Evolutionary conservation across 805 yeast species (phyloP).

Genomic region (Pichia deserticola): DNA sequence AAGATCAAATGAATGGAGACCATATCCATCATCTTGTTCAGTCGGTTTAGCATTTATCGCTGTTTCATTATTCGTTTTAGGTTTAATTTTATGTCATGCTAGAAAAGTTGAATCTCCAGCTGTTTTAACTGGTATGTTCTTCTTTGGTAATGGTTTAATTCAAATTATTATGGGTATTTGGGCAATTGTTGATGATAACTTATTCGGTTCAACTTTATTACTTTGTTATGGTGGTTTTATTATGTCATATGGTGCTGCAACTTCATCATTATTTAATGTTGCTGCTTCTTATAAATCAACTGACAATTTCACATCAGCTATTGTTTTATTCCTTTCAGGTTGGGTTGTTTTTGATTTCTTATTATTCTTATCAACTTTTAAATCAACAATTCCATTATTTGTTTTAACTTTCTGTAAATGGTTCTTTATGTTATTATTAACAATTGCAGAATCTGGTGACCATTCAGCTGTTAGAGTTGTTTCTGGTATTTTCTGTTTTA

Average conservation of each 20-base stretch:
- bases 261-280: constrained; percentile 38
- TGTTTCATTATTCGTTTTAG: constrained; percentile 35
- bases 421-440: constrained; percentile 35
- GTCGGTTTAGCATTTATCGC: constrained; percentile 37
- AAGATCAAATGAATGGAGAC: constrained; percentile 32
- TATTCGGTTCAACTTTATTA: constrained; percentile 43
- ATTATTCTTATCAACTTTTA: constrained; percentile 36
- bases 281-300: constrained; percentile 31
- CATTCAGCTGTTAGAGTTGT: constrained; percentile 27
- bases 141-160: constrained; percentile 38
- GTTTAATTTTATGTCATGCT: constrained; percentile 34
- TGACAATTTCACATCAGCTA: constrained; percentile 32
- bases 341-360: constrained; percentile 43
- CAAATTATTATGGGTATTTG: constrained; percentile 40
- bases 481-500: constrained; percentile 38
- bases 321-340: constrained; percentile 39
- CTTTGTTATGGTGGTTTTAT: constrained; percentile 45
- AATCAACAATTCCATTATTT: constrained; percentile 35
- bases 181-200: constrained; percentile 39
- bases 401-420: constrained; percentile 33
- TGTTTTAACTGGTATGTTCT: constrained; percentile 33
- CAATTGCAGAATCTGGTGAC: constrained; percentile 34
- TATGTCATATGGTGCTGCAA: constrained; percentile 38
- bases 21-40: constrained; percentile 38
- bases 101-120: constrained; percentile 33